Base-by-base conservation (phyloP, 1,284 basidiomycete genomes). In the Exobasidium rhododendri region DNA sequence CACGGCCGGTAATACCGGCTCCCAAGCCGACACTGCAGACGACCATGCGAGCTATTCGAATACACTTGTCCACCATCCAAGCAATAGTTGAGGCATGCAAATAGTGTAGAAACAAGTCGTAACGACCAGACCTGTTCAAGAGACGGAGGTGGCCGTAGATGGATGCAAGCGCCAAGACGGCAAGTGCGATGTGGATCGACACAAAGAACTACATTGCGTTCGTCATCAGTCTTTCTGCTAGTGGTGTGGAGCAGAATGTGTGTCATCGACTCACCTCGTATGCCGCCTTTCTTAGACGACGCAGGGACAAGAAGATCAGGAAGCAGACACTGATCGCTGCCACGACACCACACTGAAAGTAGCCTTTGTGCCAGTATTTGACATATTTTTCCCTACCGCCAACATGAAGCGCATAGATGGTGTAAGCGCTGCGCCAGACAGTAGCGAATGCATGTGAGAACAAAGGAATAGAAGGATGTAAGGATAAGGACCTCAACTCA, bases 61-160 rank as follows among this genome's bases (percentile, higher is more conserved):
- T 58, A 2, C 52, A 50, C 17, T 67, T 67, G 44, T 73, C 70
- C 20, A 71, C 65, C 1, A 51, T 67, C 65, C 67, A 73, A 17
- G 67, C 7, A 3, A 52, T 59, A 3, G 64, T 66, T 0, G 64
- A 11, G 50, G 69, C 59, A 58, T 69, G 62, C 17, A 66, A 65
- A 40, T 66, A 45, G 20, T 67, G 55, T 40, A 62, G 51, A 45
- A 67, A 73, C 1, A 64, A 45, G 24, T 62, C 22, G 52, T 58
- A 67, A 63, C 63, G 31, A 10, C 2, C 17, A n/a, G 46, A 10
- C 5, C 24, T 22, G 2, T 58, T 61, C 47, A 71, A 62, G 31
- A 74, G 63, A 26, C 64, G 64, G 53, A 79, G 73, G 61, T 80
- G 77, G 28, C 75, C 70, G 56, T 74, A 80, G 26, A 65, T 63